These are phyloP conservation scores for Selaginella tamariscina DNA, from an alignment of 75 land plant genomes.

Conservation along the genomic window DNA sequence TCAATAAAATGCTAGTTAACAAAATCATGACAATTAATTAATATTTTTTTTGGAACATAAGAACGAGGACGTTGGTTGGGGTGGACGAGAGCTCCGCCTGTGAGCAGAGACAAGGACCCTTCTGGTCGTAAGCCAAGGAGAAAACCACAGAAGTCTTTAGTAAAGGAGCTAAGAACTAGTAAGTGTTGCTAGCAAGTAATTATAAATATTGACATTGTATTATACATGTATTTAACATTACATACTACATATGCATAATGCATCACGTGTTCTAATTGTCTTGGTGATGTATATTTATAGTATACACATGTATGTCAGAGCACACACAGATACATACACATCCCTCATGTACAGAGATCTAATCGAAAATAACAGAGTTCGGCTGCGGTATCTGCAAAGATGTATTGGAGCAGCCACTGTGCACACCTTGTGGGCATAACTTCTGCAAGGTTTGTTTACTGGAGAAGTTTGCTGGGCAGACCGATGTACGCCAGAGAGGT, in stretches of 20 bases:
- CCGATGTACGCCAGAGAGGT: slow-evolving; percentile 44
- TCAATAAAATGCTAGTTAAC: too few species aligned
- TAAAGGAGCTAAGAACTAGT: not conserved
- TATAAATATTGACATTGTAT: not conserved
- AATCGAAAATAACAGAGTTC: slow-evolving; percentile 45
- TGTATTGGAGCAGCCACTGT: slow-evolving; percentile 57
- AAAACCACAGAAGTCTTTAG: not conserved
- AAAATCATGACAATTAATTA: not conserved
- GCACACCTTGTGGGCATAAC: slow-evolving; percentile 93
- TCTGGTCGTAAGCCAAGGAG: slow-evolving; percentile 8
- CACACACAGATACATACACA: too few species aligned
- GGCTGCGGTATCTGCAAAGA: slow-evolving; percentile 56
- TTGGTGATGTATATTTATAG: too few species aligned
- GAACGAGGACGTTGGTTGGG: slow-evolving; percentile 38
- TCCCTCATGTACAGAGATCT: too few species aligned
- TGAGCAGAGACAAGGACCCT: slow-evolving; percentile 23
- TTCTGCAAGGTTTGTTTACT: slow-evolving; percentile 73
- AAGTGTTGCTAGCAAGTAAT: slow-evolving; percentile 41
- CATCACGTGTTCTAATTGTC: not conserved
- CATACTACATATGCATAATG: not conserved
- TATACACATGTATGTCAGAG: too few species aligned
- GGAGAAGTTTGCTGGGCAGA: slow-evolving; percentile 43
- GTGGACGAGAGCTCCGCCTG: slow-evolving; percentile 51
- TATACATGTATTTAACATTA: not conserved
- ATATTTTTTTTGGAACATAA: slow-evolving; percentile 5